Evolutionary conservation across 257 asterid genomes (phyloP).

Genomic region (Forsythia suspensa): DNA sequence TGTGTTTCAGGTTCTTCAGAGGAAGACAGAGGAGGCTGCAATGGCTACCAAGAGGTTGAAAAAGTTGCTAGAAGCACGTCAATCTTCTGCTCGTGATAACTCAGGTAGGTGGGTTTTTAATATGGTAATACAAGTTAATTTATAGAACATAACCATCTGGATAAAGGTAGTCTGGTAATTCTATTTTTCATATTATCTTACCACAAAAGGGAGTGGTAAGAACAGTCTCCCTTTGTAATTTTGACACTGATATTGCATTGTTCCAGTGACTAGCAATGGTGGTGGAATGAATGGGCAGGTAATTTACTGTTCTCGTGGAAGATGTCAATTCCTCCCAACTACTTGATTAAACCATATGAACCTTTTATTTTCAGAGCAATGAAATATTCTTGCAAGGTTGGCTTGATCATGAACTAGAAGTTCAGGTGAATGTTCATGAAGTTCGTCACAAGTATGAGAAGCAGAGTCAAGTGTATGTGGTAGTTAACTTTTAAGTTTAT

Average conservation of each 20-base stretch:
- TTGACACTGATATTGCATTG: slow-evolving; percentile 21
- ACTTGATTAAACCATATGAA: slow-evolving; percentile 19
- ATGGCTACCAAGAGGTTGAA: slow-evolving; percentile 97
- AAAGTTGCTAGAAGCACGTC: slow-evolving; percentile 97
- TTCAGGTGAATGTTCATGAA: slow-evolving; percentile 97
- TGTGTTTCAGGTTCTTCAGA: slow-evolving; percentile 87
- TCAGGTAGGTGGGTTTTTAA: slow-evolving; percentile 47
- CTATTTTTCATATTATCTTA: background rate
- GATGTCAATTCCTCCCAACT: slow-evolving; percentile 4
- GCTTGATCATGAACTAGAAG: slow-evolving; percentile 97
- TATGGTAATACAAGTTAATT: background rate
- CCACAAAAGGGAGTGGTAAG: background rate
- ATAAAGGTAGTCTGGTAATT: slow-evolving; percentile 35
- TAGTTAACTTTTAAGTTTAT: slow-evolving; percentile 19
- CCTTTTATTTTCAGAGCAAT: slow-evolving; percentile 51
- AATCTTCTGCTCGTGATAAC: slow-evolving; percentile 82
- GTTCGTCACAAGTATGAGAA: slow-evolving; percentile 97
- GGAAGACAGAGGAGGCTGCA: slow-evolving; percentile 99
- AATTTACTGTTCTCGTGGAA: slow-evolving; percentile 21
- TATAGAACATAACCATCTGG: background rate
- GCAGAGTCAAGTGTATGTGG: slow-evolving; percentile 95
- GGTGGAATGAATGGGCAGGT: slow-evolving; percentile 80
- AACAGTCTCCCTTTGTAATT: background rate
- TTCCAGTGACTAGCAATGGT: slow-evolving; percentile 73
- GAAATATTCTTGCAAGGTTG: slow-evolving; percentile 88